phyloP scores from a whole-genome alignment of 2,329 filamentous ascomycete genomes.

The Penicillium digitatum region DNA sequence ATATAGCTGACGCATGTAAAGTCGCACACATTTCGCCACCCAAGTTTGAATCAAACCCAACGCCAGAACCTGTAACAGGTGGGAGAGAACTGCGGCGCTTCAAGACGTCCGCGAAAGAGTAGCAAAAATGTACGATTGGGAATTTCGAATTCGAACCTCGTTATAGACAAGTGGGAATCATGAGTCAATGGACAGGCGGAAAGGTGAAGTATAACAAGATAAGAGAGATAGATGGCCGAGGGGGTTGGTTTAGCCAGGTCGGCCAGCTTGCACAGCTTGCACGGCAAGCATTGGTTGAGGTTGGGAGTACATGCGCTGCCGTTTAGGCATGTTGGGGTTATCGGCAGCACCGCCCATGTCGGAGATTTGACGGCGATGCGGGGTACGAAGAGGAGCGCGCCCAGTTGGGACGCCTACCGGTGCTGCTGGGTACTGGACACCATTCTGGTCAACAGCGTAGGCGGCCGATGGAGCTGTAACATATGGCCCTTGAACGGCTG shows the following conservation, averaged over 20 bases:
- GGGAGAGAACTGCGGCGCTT: conserved; percentile 7
- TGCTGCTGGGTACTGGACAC: conserved; percentile 39
- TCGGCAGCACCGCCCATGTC: conserved; percentile 56
- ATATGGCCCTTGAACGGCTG: conserved; percentile 42
- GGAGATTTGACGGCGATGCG: conserved; percentile 57
- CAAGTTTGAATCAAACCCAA: conserved; percentile 16
- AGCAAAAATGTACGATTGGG: conserved; percentile 23
- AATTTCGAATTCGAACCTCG: conserved; percentile 13
- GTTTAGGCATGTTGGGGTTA: conserved; percentile 52
- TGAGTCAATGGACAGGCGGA: conserved; percentile 22
- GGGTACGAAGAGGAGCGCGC: conserved; percentile 30
- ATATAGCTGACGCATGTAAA: conserved; percentile 14
- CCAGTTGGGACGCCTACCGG: conserved; percentile 34
- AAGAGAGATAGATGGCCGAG: background rate
- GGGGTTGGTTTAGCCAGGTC: conserved; percentile 26
- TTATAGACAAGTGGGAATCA: conserved; percentile 30
- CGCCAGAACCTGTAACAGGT: conserved; percentile 23
- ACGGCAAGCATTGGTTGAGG: conserved; percentile 48
- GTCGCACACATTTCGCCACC: conserved; percentile 7
- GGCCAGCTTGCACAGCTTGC: conserved; percentile 50
- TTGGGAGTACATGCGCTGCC: conserved; percentile 55
- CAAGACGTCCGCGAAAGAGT: conserved; percentile 15
- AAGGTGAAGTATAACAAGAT: conserved; percentile 3
- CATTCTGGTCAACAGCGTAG: conserved; percentile 40
- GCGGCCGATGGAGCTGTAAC: conserved; percentile 38